Evolutionary conservation across 331 rosid species (phyloP).

Genomic region (Rhamnella rubrinervis): DNA sequence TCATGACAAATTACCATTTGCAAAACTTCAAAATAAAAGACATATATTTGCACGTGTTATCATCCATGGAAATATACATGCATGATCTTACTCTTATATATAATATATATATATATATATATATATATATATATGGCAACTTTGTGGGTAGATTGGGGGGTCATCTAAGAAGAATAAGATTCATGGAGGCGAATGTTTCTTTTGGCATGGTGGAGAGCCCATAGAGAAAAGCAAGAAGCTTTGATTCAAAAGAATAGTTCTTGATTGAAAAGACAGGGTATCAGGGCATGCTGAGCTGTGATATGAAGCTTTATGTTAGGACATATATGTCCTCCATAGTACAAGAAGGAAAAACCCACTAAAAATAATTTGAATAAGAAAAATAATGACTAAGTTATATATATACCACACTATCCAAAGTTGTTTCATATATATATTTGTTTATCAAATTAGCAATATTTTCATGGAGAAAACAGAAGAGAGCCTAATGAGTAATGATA

Average conservation of each 20-base stretch:
- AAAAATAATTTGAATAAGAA: no score
- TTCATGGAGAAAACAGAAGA: no score
- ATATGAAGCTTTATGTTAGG: conserved; percentile 28
- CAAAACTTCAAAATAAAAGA: neutral
- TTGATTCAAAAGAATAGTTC: conserved; percentile 50
- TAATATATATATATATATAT: neutral
- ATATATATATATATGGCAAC: neutral
- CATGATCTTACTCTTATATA: neutral
- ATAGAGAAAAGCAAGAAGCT: conserved; percentile 53
- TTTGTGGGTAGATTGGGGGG: conserved; percentile 56
- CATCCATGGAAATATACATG: neutral
- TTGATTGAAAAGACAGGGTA: conserved; percentile 46
- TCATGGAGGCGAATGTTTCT: conserved; percentile 54
- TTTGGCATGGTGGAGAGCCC: conserved; percentile 78
- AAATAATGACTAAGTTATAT: no score
- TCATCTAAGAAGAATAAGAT: conserved; percentile 65
- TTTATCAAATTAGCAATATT: no score
- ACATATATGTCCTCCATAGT: conserved; percentile 38
- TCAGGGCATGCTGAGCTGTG: conserved; percentile 33
- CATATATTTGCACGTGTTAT: neutral
- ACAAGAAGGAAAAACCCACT: conserved; percentile 26
- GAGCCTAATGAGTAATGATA: no score
- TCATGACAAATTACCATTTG: neutral
- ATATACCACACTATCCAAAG: no score
- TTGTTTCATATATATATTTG: no score